Base-by-base conservation (phyloP, 2,329 filamentous ascomycete species). In the Fusarium sp. region DNA sequence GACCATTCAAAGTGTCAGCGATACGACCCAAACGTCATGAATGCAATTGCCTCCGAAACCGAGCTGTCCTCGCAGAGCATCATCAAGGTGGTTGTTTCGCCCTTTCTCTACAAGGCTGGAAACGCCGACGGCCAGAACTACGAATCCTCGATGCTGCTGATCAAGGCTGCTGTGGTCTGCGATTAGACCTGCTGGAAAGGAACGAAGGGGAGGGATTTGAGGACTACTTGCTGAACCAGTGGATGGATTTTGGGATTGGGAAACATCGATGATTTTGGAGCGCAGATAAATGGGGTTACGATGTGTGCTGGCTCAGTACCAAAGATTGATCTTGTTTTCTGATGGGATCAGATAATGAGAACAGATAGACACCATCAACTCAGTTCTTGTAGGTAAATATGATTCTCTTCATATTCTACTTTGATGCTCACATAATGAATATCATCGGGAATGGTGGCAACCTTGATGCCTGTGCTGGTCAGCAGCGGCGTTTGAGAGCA, bases 151-250 rank as follows among this genome's bases (percentile, higher is more conserved):
- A 63, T 61, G 32, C 6, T 71, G 3, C 15, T 76, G 1, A 8
- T 6, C 27, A 72, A 75, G 17, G 69, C 59, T n/a, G 0, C 3
- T 1, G 74, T 77, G n/a, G 57, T 74, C 2, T 77, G 75, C n/a
- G 12, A 71, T 6, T 77, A 57, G 20, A 1, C 6, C 4, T 1
- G 4, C 4, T n/a, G 9, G 20, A 3, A 15, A 20, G 10, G 27
- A 14, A 5, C 2, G 6, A 5, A 15, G 3, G 11, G 25, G 4
- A 5, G 6, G 6, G 22, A 9, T 14, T 10, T 20, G n/a, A 35
- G 30, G 52, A 6, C 2, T 22, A 22, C 3, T 43, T 20, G 3
- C 20, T 22, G 20, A 5, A 45, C 11, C 6, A 45, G 4, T 12
- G 40, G 6, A 22, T 50, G 25, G 25, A 3, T 50, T 30, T 9